These are phyloP conservation scores for Crithidia fasciculata DNA, from an alignment of 208 protist species.

Conservation along the genomic window DNA sequence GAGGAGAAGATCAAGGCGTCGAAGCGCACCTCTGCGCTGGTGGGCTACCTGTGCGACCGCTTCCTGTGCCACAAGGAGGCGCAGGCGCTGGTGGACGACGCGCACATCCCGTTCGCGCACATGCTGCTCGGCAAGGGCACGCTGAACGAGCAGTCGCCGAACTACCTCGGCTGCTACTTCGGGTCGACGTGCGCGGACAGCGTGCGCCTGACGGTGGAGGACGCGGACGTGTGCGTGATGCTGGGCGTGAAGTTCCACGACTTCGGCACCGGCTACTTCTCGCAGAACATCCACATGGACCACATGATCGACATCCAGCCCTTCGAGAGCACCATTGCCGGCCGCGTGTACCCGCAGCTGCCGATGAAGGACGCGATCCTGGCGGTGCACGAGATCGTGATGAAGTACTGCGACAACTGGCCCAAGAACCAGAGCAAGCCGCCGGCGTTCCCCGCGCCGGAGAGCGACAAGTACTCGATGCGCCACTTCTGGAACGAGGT, in stretches of 20 bases:
- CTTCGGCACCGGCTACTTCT: constrained; percentile 60
- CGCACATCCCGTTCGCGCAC: constrained; percentile 40
- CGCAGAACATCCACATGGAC: constrained; percentile 30
- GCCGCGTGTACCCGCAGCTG: constrained; percentile 16
- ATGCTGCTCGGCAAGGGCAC: constrained; percentile 53
- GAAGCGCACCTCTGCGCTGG: constrained; percentile 22
- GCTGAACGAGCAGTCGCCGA: constrained; percentile 53
- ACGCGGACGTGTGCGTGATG: constrained; percentile 35
- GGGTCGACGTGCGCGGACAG: constrained; percentile 11
- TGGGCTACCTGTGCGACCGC: constrained; percentile 54
- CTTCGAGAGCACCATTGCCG: constrained; percentile 26
- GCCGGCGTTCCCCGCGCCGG: constrained; percentile 26
- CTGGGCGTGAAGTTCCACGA: constrained; percentile 62
- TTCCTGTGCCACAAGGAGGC: constrained; percentile 33
- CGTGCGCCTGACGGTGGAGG: constrained; percentile 32
- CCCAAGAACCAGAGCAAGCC: constrained; percentile 19
- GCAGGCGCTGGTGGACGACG: constrained; percentile 44
- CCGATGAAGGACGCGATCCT: constrained; percentile 37
- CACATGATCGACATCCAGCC: constrained; percentile 39
- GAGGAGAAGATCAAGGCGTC: constrained; percentile 35
- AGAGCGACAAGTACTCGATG: constrained; percentile 24
- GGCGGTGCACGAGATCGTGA: constrained; percentile 22
- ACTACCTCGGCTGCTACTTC: constrained; percentile 46
- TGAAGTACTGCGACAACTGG: constrained; percentile 34
- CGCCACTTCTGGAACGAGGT: constrained; percentile 55